Conservation (phyloP, 139 green algal species). For the Chlorella sp. region DNA sequence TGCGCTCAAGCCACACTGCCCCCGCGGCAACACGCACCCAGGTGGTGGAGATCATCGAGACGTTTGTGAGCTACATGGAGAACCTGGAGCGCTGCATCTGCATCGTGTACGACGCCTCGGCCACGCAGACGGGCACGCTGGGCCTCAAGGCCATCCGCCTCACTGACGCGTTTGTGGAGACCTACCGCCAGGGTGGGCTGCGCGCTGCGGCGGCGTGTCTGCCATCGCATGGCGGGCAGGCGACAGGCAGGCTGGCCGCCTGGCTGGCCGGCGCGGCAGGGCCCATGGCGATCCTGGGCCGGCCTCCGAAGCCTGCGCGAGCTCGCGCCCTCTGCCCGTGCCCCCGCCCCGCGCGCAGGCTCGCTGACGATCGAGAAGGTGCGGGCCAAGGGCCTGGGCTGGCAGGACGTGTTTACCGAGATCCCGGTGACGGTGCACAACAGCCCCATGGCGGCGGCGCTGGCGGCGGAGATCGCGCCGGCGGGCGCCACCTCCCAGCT, state of each 20-base stretch:
- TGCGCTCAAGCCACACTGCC: too few relatives aligned
- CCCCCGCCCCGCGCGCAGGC: not conserved
- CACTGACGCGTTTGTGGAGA: constrained; percentile 88
- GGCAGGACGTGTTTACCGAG: constrained; percentile 95
- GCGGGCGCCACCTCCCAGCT: constrained; percentile 27
- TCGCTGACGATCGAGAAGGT: constrained; percentile 69
- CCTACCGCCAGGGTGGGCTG: constrained; percentile 64
- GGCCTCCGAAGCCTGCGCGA: too few relatives aligned
- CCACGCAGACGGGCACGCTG: constrained; percentile 25
- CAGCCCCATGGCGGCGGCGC: constrained; percentile 71
- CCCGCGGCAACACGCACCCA: too few relatives aligned
- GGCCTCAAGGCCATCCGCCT: constrained; percentile 87
- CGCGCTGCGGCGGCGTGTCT: constrained; percentile 85
- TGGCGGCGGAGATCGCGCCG: constrained; percentile 73
- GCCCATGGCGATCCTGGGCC: too few relatives aligned
- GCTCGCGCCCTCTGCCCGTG: too few relatives aligned
- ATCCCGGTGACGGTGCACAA: constrained; percentile 92
- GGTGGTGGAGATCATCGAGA: constrained; percentile 97
- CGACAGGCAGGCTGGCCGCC: constrained; percentile 10
- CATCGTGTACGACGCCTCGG: constrained; percentile 92
- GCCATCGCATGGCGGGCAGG: not conserved
- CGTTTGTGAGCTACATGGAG: constrained; percentile 97
- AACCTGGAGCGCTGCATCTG: constrained; percentile 95
- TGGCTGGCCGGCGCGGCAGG: too few relatives aligned
- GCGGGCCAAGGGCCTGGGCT: constrained; percentile 58